These are phyloP conservation scores for Echium plantagineum DNA, from an alignment of 257 asterid genomes.

Conservation along the genomic window DNA sequence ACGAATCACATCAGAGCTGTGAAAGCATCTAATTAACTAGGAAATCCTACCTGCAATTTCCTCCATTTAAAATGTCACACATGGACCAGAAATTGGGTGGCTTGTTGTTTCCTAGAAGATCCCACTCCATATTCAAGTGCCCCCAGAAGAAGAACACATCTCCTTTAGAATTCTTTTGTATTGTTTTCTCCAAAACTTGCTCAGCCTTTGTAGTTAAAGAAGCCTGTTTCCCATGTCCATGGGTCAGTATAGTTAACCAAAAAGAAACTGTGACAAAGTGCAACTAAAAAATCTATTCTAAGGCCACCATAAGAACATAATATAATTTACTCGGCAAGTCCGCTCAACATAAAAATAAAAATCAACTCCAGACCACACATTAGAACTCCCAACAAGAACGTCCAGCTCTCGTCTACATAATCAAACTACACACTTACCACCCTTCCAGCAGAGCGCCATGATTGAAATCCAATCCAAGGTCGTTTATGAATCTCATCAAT, in stretches of 20 bases:
- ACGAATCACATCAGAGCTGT: background rate
- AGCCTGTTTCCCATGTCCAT: conserved; percentile 30
- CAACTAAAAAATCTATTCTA: background rate
- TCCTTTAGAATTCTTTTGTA: conserved; percentile 59
- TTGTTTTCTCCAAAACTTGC: conserved; percentile 57
- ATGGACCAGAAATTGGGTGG: conserved; percentile 90
- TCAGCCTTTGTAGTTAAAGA: conserved; percentile 71
- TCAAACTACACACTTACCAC: conserved; percentile 33
- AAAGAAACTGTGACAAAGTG: background rate
- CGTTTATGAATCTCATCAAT: conserved; percentile 84
- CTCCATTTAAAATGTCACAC: conserved; percentile 88
- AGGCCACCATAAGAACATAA: background rate
- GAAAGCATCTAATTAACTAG: too few relatives aligned
- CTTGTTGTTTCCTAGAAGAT: conserved; percentile 47
- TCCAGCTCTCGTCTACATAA: background rate
- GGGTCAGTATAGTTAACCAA: conserved; percentile 4
- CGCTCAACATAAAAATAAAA: background rate
- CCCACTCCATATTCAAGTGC: conserved; percentile 53
- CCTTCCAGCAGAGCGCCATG: conserved; percentile 95
- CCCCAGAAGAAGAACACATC: conserved; percentile 90
- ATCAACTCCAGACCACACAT: background rate
- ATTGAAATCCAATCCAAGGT: conserved; percentile 99
- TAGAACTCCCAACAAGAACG: conserved; percentile 7
- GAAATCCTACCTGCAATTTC: conserved; percentile 72
- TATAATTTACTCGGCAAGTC: background rate